These are phyloP conservation scores for Pogostemon cablin DNA, from an alignment of 257 asterid species.

Conservation along the genomic window DNA sequence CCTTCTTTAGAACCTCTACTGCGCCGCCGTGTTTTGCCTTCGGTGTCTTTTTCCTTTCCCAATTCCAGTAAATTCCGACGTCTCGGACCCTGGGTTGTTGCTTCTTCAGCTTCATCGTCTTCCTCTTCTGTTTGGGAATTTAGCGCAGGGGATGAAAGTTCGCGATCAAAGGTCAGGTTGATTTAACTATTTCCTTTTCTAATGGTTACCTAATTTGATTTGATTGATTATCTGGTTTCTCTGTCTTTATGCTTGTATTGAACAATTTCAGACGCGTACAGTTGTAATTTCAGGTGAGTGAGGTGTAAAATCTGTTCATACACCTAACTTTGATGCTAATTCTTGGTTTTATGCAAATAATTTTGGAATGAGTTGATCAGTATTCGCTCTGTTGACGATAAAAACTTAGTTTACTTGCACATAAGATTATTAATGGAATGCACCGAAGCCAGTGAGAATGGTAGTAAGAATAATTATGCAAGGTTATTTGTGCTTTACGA, in stretches of 20 bases:
- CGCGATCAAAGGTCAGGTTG: constrained; percentile 55
- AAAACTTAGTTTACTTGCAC: background rate
- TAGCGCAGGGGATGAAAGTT: constrained; percentile 40
- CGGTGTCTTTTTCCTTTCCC: constrained; percentile 32
- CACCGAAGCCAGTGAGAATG: background rate
- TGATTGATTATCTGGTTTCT: constrained; percentile 8
- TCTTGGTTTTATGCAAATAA: background rate
- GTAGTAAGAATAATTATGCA: background rate
- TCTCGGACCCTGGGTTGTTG: constrained; percentile 38
- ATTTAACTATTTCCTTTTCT: background rate
- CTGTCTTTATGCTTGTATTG: constrained; percentile 1
- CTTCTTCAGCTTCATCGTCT: constrained; percentile 44
- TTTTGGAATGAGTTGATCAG: background rate
- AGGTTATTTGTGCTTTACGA: constrained; percentile 4
- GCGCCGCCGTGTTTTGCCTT: constrained; percentile 30
- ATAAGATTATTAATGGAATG: constrained; percentile 12
- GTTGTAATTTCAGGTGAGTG: background rate
- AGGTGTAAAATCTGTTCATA: background rate
- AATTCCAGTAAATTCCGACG: constrained; percentile 27
- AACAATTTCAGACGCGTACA: background rate
- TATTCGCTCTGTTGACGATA: background rate
- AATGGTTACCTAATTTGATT: constrained; percentile 3
- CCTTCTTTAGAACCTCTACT: constrained; percentile 21
- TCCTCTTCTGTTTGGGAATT: constrained; percentile 46
- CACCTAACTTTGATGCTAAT: constrained; percentile 17